phyloP scores from a whole-genome alignment of 768 basidiomycete species.

The Lactarius akahatsu region DNA sequence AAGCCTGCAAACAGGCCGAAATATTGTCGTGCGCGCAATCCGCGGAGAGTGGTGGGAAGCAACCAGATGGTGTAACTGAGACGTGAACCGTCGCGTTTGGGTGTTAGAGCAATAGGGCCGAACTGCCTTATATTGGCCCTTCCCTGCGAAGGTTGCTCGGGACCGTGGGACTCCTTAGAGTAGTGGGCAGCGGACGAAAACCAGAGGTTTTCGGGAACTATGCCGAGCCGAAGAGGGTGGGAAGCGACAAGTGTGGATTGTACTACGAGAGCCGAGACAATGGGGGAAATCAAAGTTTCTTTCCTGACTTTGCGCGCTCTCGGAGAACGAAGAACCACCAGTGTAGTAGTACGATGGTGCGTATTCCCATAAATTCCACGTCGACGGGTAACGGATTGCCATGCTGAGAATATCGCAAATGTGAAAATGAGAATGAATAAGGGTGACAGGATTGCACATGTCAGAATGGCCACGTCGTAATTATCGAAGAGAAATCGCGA shows the following conservation, averaged over 20 bases:
- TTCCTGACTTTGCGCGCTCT: slow-evolving; percentile 4
- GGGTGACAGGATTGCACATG: slow-evolving; percentile 7
- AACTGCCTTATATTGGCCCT: slow-evolving; percentile 3
- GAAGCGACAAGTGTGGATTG: slow-evolving; percentile 26
- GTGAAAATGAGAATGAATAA: slow-evolving; percentile 3
- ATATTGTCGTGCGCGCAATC: not conserved
- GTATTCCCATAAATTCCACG: not conserved
- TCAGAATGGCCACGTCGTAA: slow-evolving; percentile 1
- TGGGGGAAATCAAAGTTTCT: slow-evolving; percentile 4
- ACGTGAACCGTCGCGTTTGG: not conserved
- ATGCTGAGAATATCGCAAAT: slow-evolving; percentile 1
- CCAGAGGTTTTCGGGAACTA: slow-evolving; percentile 5
- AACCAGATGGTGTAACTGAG: not conserved
- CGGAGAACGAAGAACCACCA: not conserved
- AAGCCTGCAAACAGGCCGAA: not conserved
- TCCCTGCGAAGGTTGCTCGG: slow-evolving; percentile 12
- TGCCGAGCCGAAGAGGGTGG: slow-evolving; percentile 8
- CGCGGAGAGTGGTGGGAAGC: not conserved
- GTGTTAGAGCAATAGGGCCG: not conserved
- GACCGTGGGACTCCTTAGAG: slow-evolving; percentile 6
- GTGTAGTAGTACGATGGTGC: not conserved
- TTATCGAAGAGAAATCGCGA: slow-evolving; percentile 4
- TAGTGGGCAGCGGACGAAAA: not conserved
- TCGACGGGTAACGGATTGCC: not conserved
- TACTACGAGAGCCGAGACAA: slow-evolving; percentile 13